Base-by-base conservation (phyloP, 192 early-diverging fungal species). In the Coemansia sp. region DNA sequence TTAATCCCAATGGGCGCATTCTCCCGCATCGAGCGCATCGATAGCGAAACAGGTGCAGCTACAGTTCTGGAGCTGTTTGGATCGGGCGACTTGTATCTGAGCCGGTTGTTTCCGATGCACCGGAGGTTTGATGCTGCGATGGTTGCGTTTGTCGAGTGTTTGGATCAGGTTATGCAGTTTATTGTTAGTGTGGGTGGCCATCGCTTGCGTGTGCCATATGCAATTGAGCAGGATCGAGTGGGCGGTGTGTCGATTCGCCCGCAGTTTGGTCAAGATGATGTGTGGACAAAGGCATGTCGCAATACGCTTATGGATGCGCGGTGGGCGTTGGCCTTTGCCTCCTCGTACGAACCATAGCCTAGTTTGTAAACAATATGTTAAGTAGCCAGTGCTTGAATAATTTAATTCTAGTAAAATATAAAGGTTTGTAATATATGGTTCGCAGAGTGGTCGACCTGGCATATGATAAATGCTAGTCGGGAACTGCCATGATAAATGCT, bases 1-100 rank as follows among this genome's bases (percentile, higher is more conserved):
- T 74, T 98, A 10, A 85, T 97, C 10, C 93, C 96, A 17, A 86
- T 95, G 85, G 96, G 96, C 1, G 92, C 90, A 6, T 96, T 92
- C 65, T 96, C 94, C 14, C 76, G 90, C 11, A 91, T 98, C 39
- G 93, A 98, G 79, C 90, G 90, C 60, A 85, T 89, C 5, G 87
- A 85, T 2, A 52, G 48, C 5, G 35, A 59, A 1, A 19, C 49
- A 19, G 41, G 41, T 0, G 12, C 41, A 3, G 59, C 37, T 89
- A 90, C 76, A 3, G 54, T 48, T 19, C 47, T 69, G 54, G 96
- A 96, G 74, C 83, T 96, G 82, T 96, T 93, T 74, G 92, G 94
- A 4, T 91, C 94, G 0, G 89, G 90, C 19, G 93, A 95, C 59
- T 73, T 93, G 74, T 87, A 85, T 23, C 63, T 93, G 48, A 89